Evolutionary conservation across 768 basidiomycete genomes (phyloP).

Genomic region (Sarcodon sp.): DNA sequence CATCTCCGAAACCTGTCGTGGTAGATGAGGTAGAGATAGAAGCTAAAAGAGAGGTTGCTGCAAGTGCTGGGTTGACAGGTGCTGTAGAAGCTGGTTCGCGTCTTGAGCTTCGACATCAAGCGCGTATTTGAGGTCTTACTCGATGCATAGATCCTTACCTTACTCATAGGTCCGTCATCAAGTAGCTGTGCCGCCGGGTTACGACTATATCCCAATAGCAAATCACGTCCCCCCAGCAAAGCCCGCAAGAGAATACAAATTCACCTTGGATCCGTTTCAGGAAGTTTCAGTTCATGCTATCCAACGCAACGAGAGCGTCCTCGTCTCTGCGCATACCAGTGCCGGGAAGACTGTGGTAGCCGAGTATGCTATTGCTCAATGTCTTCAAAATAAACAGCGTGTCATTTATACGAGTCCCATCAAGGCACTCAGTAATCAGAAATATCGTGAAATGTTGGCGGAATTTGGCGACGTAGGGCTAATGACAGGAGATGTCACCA

Average conservation of each 20-base stretch:
- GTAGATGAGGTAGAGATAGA: constrained; percentile 94
- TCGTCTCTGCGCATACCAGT: constrained; percentile 97
- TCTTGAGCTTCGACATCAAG: constrained; percentile 76
- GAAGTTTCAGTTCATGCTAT: constrained; percentile 90
- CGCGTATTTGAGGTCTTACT: constrained; percentile 14
- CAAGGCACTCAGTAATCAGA: constrained; percentile 98
- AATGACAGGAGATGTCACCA: constrained; percentile 99
- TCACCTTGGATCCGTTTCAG: constrained; percentile 96
- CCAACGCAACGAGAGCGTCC: constrained; percentile 92
- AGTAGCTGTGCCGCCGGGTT: constrained; percentile 90
- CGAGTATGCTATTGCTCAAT: constrained; percentile 98
- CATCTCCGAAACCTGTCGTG: constrained; percentile 59
- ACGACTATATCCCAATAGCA: constrained; percentile 82
- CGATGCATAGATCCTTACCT: neutral
- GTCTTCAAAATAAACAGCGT: constrained; percentile 84
- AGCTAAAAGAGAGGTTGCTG: constrained; percentile 83
- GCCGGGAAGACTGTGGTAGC: constrained; percentile 99
- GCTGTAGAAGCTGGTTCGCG: constrained; percentile 49
- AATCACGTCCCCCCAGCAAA: constrained; percentile 86
- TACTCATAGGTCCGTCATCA: constrained; percentile 72
- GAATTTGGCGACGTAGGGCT: constrained; percentile 97
- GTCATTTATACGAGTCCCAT: constrained; percentile 99
- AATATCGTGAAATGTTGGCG: constrained; percentile 95
- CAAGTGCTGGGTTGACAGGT: constrained; percentile 78
- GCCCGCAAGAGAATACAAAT: constrained; percentile 89